These are phyloP conservation scores for Pseudogymnoascus sp. DNA, from an alignment of 2,329 filamentous ascomycete species.

Conservation along the genomic window DNA sequence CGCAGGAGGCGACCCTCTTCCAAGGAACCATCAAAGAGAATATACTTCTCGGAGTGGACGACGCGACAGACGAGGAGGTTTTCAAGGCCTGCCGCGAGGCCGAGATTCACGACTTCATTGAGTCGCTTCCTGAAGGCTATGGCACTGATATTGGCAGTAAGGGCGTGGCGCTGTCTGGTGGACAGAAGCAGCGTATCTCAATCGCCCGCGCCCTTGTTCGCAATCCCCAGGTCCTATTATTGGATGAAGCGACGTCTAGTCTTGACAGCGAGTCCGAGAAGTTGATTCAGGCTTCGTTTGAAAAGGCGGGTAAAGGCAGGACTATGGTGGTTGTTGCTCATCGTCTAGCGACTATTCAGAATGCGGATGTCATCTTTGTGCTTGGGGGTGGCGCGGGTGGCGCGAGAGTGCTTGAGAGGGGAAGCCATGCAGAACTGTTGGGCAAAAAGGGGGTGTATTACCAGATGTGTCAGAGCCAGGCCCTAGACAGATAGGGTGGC, in stretches of 20 bases:
- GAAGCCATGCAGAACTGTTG: constrained; percentile 45
- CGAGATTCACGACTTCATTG: constrained; percentile 46
- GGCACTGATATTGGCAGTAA: constrained; percentile 40
- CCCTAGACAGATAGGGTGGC: constrained; percentile 10
- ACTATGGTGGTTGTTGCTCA: constrained; percentile 74
- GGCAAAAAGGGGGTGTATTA: constrained; percentile 31
- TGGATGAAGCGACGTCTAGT: constrained; percentile 52
- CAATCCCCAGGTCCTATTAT: constrained; percentile 43
- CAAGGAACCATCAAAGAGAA: constrained; percentile 62
- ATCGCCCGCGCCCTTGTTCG: constrained; percentile 48
- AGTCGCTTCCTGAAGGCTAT: constrained; percentile 43
- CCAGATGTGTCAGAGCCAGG: constrained; percentile 28
- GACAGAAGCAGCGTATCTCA: constrained; percentile 48
- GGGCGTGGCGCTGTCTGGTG: constrained; percentile 42
- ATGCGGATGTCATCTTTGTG: constrained; percentile 74
- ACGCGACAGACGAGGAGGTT: constrained; percentile 34
- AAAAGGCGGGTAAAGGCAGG: constrained; percentile 49
- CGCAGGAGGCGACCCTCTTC: constrained; percentile 67
- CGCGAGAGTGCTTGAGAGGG: constrained; percentile 39
- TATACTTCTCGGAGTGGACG: constrained; percentile 54
- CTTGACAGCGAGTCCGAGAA: constrained; percentile 51
- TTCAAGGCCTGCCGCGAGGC: constrained; percentile 41
- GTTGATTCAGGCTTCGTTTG: constrained; percentile 57
- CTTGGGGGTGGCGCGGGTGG: constrained; percentile 41
- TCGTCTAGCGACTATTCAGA: constrained; percentile 67